phyloP scores from a whole-genome alignment of 345 rosid species.

The Populus simonii region DNA sequence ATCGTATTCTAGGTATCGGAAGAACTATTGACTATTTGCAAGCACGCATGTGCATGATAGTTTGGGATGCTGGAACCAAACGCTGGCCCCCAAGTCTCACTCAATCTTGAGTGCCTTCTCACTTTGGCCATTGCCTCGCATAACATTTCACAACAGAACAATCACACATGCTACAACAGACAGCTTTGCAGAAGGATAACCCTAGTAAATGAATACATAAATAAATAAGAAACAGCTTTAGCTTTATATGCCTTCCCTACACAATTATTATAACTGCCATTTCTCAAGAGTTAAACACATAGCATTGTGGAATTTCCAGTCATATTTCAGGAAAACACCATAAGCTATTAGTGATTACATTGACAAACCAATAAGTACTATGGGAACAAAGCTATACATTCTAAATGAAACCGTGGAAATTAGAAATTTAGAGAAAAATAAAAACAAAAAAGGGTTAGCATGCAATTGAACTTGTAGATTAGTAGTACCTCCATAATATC shows the following conservation, averaged over 20 bases:
- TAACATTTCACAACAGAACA: not conserved
- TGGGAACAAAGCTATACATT: not conserved
- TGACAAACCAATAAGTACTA: not conserved
- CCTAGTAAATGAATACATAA: too few species aligned
- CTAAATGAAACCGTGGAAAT: not conserved
- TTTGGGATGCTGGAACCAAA: not conserved
- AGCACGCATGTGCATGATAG: not conserved
- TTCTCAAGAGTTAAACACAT: not conserved
- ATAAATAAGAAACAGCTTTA: too few species aligned
- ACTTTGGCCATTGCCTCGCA: not conserved
- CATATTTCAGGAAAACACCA: not conserved
- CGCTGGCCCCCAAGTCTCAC: not conserved
- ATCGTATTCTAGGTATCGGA: not conserved
- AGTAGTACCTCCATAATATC: not conserved
- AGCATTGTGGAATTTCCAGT: not conserved
- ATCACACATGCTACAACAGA: not conserved
- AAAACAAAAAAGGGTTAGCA: constrained; percentile 17
- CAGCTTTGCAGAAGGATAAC: not conserved
- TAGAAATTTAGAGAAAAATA: not conserved
- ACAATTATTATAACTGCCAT: not conserved
- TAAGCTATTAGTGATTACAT: not conserved
- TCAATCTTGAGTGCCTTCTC: not conserved
- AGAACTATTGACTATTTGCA: not conserved
- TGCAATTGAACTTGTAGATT: constrained; percentile 1
- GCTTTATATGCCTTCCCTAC: too few species aligned